Base-by-base conservation (phyloP, 176 grass and related monocot genomes). In the Ensete glaucum region DNA sequence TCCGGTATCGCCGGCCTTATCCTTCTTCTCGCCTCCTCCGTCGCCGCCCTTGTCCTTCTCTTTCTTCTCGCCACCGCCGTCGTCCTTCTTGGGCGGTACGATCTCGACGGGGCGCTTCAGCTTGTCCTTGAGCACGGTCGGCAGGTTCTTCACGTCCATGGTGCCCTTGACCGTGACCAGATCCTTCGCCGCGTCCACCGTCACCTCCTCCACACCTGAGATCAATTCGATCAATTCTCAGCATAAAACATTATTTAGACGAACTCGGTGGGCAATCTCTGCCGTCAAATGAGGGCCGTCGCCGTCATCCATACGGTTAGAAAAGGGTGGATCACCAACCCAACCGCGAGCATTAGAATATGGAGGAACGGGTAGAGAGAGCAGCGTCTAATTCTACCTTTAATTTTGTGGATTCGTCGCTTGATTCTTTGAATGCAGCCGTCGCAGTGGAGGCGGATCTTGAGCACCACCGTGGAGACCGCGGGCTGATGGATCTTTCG, bases 381-480 rank as follows among this genome's bases (percentile, higher is more conserved):
- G 8, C 43, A 29, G 48, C 15, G 57, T 43, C 53, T 24, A 29
- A 62, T 9, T 57, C 57, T 84, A 88, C 89, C 85, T 88, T 88
- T 83, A 34, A 92, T 85, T 76, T 75, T 92, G 52, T 14, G 20
- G 65, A 82, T 82, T 22, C 51, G 83, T 72, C 74, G 52, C 72
- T 67, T 81, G 80, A 88, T 88, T 52, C 77, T 52, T 11, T 81
- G 63, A 65, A 82, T 82, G 74, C 89, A 92, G 48, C 85, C 85
- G 79, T 85, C 67, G 63, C 89, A 88, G 53, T 91, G 89, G 67
- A 91, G 83, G 23, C 68, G 80, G 50, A 88, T 81, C 54, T 85
- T 92, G 22, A 92, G 85, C 51, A 78, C 86, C 70, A 85, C 89
- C n/a, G 83, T 83, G 34, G 75, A 71, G 10, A 84, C 82, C 64